Base-by-base conservation (phyloP, 73 alveolate genomes). In the Paramecium octaurelia region DNA sequence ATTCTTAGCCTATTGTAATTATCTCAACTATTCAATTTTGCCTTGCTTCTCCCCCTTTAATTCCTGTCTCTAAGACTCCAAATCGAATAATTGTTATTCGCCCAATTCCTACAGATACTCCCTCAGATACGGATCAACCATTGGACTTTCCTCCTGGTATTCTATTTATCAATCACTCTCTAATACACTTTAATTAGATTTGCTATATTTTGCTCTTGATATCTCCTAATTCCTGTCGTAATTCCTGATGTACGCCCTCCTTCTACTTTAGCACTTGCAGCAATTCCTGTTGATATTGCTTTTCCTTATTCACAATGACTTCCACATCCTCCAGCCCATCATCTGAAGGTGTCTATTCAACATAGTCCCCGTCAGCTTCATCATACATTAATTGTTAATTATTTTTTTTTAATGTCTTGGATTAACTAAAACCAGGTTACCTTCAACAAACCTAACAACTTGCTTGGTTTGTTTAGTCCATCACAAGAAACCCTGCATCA, bases 301-400 rank as follows among this genome's bases (percentile, higher is more conserved):
- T 64, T 34, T 64, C 84, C 48, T 64, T 64, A 14, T 34, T 64
- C 48, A 64, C 84, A 23, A 64, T 64, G 9, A 64, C 84, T 34
- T 64, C 84, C 27, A 64, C 84, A 64, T 64, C 84, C 48, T 64
- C 84, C 48, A 64, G 46, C 9, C 84, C 48, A 64, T 64, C 84
- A 27, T 64, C 42, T 34, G 84, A 27, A 64, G 84, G 84, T 27
- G 84, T 27, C 29, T 27, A 8, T 64, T 64, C 84, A 34, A 14
- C n/a, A n/a, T 27, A 34, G 11, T 64, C 84, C 27, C 84, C 84
- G 31, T 64, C 84, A 64, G 23, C 54, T 64, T 64, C 84, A 11
- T 64, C 84, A 64, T 64, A 64, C 84, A 64, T 73, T 40, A 34
- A 35, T 73, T 73, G 27, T 36, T 73, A 54, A 54, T 54, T 54